A percentile compares a stretch with the other conserved stretches of the same genome.
phyloP scores from a whole-genome alignment of 208 protist genomes.

The Wallacemonas sp. region DNA sequence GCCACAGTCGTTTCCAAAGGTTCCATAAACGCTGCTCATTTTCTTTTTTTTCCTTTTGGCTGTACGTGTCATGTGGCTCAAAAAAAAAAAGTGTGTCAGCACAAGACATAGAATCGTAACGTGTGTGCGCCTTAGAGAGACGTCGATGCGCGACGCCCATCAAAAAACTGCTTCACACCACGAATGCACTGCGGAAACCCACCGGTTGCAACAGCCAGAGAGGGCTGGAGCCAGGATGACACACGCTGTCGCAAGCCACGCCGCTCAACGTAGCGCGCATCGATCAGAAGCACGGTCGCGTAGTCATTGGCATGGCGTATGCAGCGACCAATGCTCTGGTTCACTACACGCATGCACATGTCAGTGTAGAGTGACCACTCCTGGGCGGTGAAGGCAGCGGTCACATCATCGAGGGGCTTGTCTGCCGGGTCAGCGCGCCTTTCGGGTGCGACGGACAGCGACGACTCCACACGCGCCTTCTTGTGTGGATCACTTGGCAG shows the following conservation, averaged over 20 bases:
- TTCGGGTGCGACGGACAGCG: no score
- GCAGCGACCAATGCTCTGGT: slow-evolving; percentile 95
- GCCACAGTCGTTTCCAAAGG: no score
- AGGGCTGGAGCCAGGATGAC: slow-evolving; percentile 58
- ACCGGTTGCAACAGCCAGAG: slow-evolving; percentile 18
- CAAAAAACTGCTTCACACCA: slow-evolving; percentile 20
- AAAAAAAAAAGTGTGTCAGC: no score
- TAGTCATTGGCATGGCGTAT: slow-evolving; percentile 95
- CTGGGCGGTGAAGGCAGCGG: slow-evolving; percentile 25
- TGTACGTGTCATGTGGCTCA: no score
- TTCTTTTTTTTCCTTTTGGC: no score
- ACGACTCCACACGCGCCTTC: no score
- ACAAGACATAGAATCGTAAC: no score
- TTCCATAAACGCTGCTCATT: no score
- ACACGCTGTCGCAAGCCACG: slow-evolving; percentile 41
- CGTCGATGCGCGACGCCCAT: no score
- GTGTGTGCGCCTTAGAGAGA: no score
- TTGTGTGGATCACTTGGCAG: no score
- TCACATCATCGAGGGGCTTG: neutral
- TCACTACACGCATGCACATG: slow-evolving; percentile 96
- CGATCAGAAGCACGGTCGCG: slow-evolving; percentile 92
- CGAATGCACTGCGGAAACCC: slow-evolving; percentile 45
- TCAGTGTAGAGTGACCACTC: slow-evolving; percentile 89
- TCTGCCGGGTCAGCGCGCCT: no score
- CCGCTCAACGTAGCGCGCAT: slow-evolving; percentile 83